Conservation (phyloP, 176 grass and related monocot genomes). For the Aechmea fasciata region DNA sequence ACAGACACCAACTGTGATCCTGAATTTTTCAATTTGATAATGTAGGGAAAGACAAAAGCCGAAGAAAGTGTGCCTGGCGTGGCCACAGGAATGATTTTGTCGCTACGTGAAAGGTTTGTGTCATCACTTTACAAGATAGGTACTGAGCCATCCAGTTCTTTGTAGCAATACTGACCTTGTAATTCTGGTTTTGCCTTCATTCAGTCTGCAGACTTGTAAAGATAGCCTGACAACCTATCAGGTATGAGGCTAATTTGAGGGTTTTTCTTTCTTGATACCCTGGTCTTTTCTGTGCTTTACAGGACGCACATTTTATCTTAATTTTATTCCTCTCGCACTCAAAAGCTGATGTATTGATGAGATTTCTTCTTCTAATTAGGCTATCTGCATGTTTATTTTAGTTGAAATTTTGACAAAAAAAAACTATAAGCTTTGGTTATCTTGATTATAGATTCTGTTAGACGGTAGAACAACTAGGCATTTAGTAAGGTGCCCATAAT, state of each 20-base stretch:
- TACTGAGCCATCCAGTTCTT: too few relatives aligned
- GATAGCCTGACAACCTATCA: conserved; percentile 73
- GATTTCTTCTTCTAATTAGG: conserved; percentile 7
- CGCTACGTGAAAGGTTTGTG: conserved; percentile 80
- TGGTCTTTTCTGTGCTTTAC: not conserved
- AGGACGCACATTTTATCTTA: too few relatives aligned
- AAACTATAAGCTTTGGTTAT: too few relatives aligned
- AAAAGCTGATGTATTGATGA: too few relatives aligned
- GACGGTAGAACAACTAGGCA: too few relatives aligned
- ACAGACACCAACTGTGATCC: too few relatives aligned
- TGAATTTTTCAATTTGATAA: not conserved
- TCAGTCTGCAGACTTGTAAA: conserved; percentile 89
- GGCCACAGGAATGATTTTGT: conserved; percentile 95
- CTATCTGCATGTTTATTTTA: not conserved
- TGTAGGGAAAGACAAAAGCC: conserved; percentile 59
- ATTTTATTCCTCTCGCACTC: too few relatives aligned
- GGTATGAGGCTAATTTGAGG: conserved; percentile 23
- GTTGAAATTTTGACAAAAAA: too few relatives aligned
- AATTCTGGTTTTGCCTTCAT: conserved; percentile 5
- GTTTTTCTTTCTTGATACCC: not conserved
- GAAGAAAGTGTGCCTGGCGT: conserved; percentile 92
- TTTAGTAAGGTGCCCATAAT: too few relatives aligned
- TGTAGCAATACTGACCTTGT: too few relatives aligned
- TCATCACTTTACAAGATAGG: too few relatives aligned
- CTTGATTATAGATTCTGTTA: too few relatives aligned